Evolutionary conservation across 2,329 filamentous ascomycete genomes (phyloP).

Genomic region (Simplicillium aogashimaense): DNA sequence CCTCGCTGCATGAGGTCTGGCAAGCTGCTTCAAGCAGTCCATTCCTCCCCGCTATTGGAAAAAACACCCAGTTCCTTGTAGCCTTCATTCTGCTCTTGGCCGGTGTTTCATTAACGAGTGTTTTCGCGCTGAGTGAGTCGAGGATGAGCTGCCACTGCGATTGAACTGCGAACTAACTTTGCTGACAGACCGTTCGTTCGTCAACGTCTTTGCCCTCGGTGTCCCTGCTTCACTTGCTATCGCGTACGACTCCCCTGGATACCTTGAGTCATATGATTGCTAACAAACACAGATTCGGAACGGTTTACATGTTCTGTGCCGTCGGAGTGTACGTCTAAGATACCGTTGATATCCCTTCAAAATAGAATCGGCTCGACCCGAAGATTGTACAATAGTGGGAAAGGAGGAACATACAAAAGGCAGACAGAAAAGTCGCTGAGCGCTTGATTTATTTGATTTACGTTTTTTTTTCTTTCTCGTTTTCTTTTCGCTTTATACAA

Average conservation of each 20-base stretch:
- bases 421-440: slow-evolving; percentile 9
- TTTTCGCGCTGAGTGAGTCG: slow-evolving; percentile 76
- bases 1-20: slow-evolving; percentile 83
- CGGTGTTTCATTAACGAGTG: slow-evolving; percentile 62
- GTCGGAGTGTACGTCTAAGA: slow-evolving; percentile 95
- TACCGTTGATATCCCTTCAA: slow-evolving; percentile 27
- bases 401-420: slow-evolving; percentile 18
- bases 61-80: slow-evolving; percentile 74
- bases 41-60: slow-evolving; percentile 70
- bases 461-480: slow-evolving; percentile 8
- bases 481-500: slow-evolving; percentile 8
- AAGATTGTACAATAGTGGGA: slow-evolving; percentile 27
- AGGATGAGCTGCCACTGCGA: background rate
- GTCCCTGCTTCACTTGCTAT: slow-evolving; percentile 81
- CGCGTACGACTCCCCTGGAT: slow-evolving; percentile 53
- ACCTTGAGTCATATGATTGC: slow-evolving; percentile 7
- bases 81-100: slow-evolving; percentile 66
- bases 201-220: slow-evolving; percentile 68
- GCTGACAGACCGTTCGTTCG: slow-evolving; percentile 65
- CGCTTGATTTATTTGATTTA: slow-evolving; percentile 14
- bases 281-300: slow-evolving; percentile 59
- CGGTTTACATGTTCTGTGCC: slow-evolving; percentile 97
- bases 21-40: slow-evolving; percentile 82
- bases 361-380: slow-evolving; percentile 15
- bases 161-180: slow-evolving; percentile 11